Conservation (phyloP, 108 stramenopile species). For the Licmophora abbreviata region DNA sequence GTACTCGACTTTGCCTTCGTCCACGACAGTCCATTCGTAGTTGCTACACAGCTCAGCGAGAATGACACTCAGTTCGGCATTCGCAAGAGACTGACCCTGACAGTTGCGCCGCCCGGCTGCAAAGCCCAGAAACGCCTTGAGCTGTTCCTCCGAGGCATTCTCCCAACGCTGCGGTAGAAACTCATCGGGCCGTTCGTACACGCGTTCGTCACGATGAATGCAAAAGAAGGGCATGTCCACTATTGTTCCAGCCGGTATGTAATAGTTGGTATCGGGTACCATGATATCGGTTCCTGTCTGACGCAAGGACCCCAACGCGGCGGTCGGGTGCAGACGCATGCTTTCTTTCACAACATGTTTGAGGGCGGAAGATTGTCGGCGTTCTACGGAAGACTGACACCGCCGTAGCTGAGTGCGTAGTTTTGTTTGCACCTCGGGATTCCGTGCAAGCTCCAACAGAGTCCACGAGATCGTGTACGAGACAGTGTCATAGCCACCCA, state of each 20-base stretch:
- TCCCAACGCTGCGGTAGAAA: conserved; percentile 40
- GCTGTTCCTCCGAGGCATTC: conserved; percentile 8
- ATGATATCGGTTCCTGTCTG: conserved; percentile 14
- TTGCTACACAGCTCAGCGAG: conserved; percentile 23
- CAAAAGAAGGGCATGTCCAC: conserved; percentile 17
- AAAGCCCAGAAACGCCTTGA: conserved; percentile 25
- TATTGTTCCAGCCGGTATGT: conserved; percentile 31
- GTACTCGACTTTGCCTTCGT: conserved; percentile 1
- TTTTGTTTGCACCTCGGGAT: neutral
- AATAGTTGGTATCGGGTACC: conserved; percentile 6
- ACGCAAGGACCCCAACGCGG: conserved; percentile 22
- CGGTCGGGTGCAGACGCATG: conserved; percentile 31
- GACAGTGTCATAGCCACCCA: conserved; percentile 43
- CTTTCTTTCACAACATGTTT: conserved; percentile 22
- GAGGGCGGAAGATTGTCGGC: neutral
- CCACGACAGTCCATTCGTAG: conserved; percentile 20
- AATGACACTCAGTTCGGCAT: conserved; percentile 33
- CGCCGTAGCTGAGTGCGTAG: too few species aligned
- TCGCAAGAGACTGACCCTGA: conserved; percentile 32
- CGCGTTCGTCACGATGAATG: conserved; percentile 16
- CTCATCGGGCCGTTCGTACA: conserved; percentile 29
- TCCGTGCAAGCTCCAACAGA: neutral
- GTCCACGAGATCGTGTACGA: conserved; percentile 32
- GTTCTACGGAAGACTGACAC: too few species aligned
- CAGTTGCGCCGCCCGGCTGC: conserved; percentile 33